Percentiles rank a stretch among this genome's conserved stretches.
Evolutionary conservation across 1,284 basidiomycete genomes (phyloP).

Genomic region (Trichosporon sp.): DNA sequence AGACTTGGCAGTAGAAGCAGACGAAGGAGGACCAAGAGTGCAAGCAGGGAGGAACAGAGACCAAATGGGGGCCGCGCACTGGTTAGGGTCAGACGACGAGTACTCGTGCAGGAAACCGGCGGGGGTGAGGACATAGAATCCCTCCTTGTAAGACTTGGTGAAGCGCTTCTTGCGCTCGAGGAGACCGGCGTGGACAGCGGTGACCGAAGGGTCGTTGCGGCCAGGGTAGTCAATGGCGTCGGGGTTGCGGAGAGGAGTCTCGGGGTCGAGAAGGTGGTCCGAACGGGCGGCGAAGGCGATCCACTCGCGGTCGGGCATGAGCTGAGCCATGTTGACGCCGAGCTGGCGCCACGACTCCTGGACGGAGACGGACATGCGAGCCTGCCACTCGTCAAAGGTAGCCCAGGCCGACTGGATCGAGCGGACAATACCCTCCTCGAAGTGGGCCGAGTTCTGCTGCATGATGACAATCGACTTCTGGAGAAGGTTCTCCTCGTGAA

Average conservation of each 20-base stretch:
- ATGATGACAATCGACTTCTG: conserved; percentile 99
- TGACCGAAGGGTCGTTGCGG: conserved; percentile 88
- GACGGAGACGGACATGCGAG: conserved; percentile 76
- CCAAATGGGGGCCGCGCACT: conserved; percentile 72
- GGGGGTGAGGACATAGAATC: conserved; percentile 90
- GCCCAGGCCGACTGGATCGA: conserved; percentile 96
- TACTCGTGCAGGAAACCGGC: conserved; percentile 96
- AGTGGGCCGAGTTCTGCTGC: conserved; percentile 96
- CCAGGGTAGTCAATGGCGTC: conserved; percentile 82
- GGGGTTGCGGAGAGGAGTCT: conserved; percentile 85
- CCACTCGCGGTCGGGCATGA: conserved; percentile 94
- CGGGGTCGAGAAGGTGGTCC: conserved; percentile 95
- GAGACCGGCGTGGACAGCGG: conserved; percentile 85
- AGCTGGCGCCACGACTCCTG: conserved; percentile 80
- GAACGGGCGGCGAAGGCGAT: conserved; percentile 90
- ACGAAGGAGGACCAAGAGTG: conserved; percentile 91
- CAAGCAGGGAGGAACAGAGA: conserved; percentile 92
- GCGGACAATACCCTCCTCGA: conserved; percentile 94
- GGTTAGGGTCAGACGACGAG: conserved; percentile 73
- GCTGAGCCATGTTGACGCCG: conserved; percentile 75
- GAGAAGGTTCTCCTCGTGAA: conserved; percentile 95
- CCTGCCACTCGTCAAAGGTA: conserved; percentile 96
- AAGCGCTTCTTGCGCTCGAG: conserved; percentile 97
- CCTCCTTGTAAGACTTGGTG: conserved; percentile 84
- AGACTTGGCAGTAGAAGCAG: conserved; percentile 66